phyloP scores from a whole-genome alignment of 2,329 filamentous ascomycete species.

The Diaporthe vexans region DNA sequence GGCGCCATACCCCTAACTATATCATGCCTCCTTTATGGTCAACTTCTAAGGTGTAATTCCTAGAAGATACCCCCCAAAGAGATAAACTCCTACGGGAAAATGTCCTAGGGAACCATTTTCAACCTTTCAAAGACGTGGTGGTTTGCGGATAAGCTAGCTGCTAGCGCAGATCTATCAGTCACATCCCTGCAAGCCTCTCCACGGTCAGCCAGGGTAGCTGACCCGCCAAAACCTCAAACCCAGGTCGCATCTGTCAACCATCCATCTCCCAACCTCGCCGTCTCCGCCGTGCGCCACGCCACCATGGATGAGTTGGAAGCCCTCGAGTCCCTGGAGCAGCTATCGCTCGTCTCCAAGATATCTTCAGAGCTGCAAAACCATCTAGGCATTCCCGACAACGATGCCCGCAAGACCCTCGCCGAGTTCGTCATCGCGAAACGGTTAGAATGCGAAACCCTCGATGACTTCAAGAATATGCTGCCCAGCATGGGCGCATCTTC shows the following conservation, averaged over 20 bases:
- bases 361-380: conserved; percentile 96
- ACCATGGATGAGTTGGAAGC: conserved; percentile 91
- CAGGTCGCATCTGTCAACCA: not conserved
- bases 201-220: too few relatives aligned
- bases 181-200: not conserved
- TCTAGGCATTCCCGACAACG: conserved; percentile 82
- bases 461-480: conserved; percentile 83
- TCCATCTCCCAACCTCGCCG: not conserved
- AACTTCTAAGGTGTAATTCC: too few relatives aligned
- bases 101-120: not conserved
- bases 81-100: too few relatives aligned
- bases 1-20: too few relatives aligned
- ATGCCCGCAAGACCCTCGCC: conserved; percentile 81
- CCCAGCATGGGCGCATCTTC: conserved; percentile 82
- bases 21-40: too few relatives aligned
- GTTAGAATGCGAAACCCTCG: conserved; percentile 76
- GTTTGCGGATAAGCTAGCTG: not conserved
- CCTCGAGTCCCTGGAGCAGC: conserved; percentile 88
- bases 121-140: too few relatives aligned
- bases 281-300: not conserved
- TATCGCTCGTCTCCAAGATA: conserved; percentile 95
- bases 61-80: too few relatives aligned
- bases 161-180: conserved; percentile 18
- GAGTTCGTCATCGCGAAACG: conserved; percentile 97
- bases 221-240: conserved; percentile 1